These are phyloP conservation scores for Choiromyces venosus DNA, from an alignment of 495 filamentous ascomycete genomes.

Conservation along the genomic window DNA sequence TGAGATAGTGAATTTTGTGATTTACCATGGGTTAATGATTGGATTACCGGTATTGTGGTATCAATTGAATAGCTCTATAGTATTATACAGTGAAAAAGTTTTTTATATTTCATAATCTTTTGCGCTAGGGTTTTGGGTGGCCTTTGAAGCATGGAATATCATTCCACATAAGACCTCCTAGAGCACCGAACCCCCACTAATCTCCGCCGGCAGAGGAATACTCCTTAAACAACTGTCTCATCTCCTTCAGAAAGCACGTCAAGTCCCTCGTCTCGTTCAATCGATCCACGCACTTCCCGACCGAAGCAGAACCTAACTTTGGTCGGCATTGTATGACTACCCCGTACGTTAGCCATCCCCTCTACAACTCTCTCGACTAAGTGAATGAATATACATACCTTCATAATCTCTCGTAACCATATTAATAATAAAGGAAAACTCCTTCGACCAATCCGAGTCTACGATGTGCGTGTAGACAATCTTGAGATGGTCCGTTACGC, in stretches of 20 bases:
- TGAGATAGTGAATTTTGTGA: not conserved
- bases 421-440: conserved; percentile 89
- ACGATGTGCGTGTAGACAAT: conserved; percentile 86
- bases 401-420: conserved; percentile 72
- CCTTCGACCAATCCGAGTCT: conserved; percentile 80
- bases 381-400: conserved; percentile 18
- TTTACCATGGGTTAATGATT: not conserved
- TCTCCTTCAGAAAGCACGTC: conserved; percentile 75
- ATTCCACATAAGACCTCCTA: not conserved
- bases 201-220: not conserved
- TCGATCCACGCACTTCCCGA: conserved; percentile 66
- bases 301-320: conserved; percentile 66
- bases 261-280: conserved; percentile 82
- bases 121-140: not conserved
- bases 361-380: not conserved
- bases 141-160: not conserved
- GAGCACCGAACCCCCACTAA: not conserved
- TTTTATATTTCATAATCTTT: not conserved
- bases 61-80: too few relatives aligned
- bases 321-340: conserved; percentile 70
- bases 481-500: conserved; percentile 75
- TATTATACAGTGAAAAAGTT: not conserved
- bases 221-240: conserved; percentile 72
- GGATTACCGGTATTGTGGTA: not conserved
- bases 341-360: conserved; percentile 4